Evolutionary conservation across 2,329 filamentous ascomycete species (phyloP).

Genomic region (Aplosporella prunicola): DNA sequence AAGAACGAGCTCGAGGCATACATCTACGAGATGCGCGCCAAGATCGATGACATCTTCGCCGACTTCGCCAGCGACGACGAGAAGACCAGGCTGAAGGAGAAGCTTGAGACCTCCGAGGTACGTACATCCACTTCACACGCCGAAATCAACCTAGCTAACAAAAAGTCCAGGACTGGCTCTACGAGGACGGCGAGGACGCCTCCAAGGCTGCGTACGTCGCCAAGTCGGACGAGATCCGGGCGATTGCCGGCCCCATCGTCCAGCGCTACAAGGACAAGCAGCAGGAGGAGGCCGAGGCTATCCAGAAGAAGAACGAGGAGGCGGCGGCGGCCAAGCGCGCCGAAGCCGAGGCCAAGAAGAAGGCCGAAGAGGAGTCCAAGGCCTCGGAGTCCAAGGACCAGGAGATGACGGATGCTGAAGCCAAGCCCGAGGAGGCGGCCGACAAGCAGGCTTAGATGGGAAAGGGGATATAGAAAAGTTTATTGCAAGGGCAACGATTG

Average conservation of each 20-base stretch:
- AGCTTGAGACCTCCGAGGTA: constrained; percentile 81
- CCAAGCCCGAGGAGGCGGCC: constrained; percentile 31
- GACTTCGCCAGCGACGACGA: constrained; percentile 86
- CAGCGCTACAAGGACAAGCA: constrained; percentile 94
- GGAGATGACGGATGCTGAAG: constrained; percentile 54
- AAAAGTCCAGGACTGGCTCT: constrained; percentile 77
- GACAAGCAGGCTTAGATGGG: neutral
- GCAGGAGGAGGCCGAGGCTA: constrained; percentile 71
- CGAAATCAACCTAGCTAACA: neutral
- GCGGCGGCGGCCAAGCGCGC: constrained; percentile 52
- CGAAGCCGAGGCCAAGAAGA: constrained; percentile 64
- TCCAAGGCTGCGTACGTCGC: constrained; percentile 87
- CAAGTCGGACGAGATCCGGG: constrained; percentile 93
- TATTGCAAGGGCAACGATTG: too few relatives aligned
- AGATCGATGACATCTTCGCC: constrained; percentile 84
- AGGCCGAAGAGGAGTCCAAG: constrained; percentile 60
- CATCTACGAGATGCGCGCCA: constrained; percentile 94
- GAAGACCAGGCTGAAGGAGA: constrained; percentile 75
- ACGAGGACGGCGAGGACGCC: constrained; percentile 91
- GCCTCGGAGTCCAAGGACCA: constrained; percentile 32
- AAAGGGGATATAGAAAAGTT: too few relatives aligned
- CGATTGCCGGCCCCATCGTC: constrained; percentile 80
- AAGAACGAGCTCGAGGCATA: constrained; percentile 99
- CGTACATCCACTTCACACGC: constrained; percentile 26
- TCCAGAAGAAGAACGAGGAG: constrained; percentile 57